A percentile compares a stretch with the other conserved stretches of the same genome.
These are phyloP conservation scores for Trifolium subterraneum DNA, from an alignment of 306 rosid species.

Conservation along the genomic window DNA sequence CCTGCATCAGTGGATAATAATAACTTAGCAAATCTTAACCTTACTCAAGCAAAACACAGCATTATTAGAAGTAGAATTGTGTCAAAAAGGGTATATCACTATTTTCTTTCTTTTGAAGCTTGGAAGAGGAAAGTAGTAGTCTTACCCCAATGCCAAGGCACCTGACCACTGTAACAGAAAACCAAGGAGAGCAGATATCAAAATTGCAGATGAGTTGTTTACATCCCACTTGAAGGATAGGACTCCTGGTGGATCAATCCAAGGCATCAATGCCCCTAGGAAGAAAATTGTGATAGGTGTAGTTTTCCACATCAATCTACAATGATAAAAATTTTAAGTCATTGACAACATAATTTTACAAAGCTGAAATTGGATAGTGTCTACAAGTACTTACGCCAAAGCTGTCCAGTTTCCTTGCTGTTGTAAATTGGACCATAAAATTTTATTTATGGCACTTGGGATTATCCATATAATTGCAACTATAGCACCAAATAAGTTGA, in stretches of 20 bases:
- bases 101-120: background rate
- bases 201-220: conserved; percentile 59
- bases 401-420: conserved; percentile 94
- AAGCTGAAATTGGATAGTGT: background rate
- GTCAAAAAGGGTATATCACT: background rate
- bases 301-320: conserved; percentile 95
- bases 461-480: conserved; percentile 78
- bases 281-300: conserved; percentile 83
- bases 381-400: conserved; percentile 64
- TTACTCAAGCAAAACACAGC: background rate
- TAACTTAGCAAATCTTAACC: conserved; percentile 32
- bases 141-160: conserved; percentile 96
- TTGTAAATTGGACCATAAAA: conserved; percentile 85
- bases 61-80: background rate
- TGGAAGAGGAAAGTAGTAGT: conserved; percentile 19
- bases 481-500: conserved; percentile 77
- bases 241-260: conserved; percentile 98
- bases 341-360: conserved; percentile 17
- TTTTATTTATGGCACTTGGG: conserved; percentile 90
- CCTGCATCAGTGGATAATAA: conserved; percentile 51
- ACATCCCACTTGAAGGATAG: conserved; percentile 79
- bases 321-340: conserved; percentile 29
- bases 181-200: conserved; percentile 84
- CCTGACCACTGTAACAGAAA: conserved; percentile 99
- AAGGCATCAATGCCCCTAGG: conserved; percentile 86